Base-by-base conservation (phyloP, 106 monocot species). In the Dendrobium nobile region DNA sequence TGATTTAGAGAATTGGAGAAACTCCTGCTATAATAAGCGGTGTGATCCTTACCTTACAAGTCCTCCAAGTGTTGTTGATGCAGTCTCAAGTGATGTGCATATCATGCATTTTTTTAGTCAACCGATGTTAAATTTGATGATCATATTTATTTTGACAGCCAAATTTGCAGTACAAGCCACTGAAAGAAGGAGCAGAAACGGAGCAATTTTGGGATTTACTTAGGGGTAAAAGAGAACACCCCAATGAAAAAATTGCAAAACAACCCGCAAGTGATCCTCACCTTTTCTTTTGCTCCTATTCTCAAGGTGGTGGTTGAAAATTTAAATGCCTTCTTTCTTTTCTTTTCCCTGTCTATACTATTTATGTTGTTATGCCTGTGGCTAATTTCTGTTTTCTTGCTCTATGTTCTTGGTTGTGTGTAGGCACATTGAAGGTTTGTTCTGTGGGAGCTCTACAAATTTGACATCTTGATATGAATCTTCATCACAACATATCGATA, bases 161-260 rank as follows among this genome's bases (percentile, higher is more conserved):
- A 48, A 85, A 92, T 81, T 44, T 88, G 75, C 96, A 90, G 76
- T 88, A 85, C 59, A 94, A 85, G 77, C 83, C 92, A 67, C 94
- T 86, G 82, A 97, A 94, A 85, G 96, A 97, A 82, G 96, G 96
- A 41, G 78, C 82, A 67, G 96, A 97, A 80, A 87, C 80, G n/a
- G 90, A 90, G 64, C 90, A 85, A 41, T 97, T 97, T 75, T 97
- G 96, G 96, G 81, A 59, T 82, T 67, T 94, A 73, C 84, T 97
- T 79, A 90, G 94, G 48, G 94, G 92, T 41, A 97, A 92, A 89
- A 76, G 75, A 47, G 92, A 94, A 83, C 90, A 90, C 45, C 79
- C 91, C 3, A 92, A 86, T 84, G 85, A 97, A 78, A 97, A 89
- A 77, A 85, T 96, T 70, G 75, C 31, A 31, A 97, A 84, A 81